A percentile compares a stretch with the other conserved stretches of the same genome.
phyloP scores from a whole-genome alignment of 73 alveolate genomes.

The Stentor roeselii region DNA sequence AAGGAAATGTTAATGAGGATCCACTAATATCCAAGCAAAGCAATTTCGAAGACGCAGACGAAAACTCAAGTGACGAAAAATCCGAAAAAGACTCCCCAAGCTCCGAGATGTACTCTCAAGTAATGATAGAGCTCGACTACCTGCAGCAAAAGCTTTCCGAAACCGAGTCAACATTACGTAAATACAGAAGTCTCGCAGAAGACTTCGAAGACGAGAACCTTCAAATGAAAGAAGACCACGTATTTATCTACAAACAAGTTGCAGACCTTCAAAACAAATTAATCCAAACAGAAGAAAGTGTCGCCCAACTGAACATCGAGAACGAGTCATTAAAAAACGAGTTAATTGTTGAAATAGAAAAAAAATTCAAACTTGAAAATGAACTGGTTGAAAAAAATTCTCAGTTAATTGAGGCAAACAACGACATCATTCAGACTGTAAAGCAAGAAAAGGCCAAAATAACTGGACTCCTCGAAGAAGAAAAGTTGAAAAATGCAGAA shows the following conservation, averaged over 20 bases:
- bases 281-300: not conserved
- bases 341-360: not conserved
- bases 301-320: not conserved
- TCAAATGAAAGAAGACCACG: not conserved
- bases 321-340: not conserved
- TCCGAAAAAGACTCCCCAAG: not conserved
- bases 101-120: not conserved
- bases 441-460: not conserved
- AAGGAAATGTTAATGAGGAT: too few species aligned
- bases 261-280: not conserved
- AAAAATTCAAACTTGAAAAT: not conserved
- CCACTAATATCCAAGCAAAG: too few species aligned
- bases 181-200: not conserved
- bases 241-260: not conserved
- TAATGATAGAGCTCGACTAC: not conserved
- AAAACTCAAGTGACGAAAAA: too few species aligned
- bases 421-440: too few species aligned
- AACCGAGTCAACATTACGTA: not conserved
- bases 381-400: not conserved
- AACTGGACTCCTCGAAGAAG: not conserved
- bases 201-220: not conserved
- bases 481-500: too few species aligned
- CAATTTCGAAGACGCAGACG: not conserved
- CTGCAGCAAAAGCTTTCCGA: not conserved
- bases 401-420: not conserved